phyloP scores from a whole-genome alignment of 225 moss, liverwort and hornwort species.

The Antitrichia curtipendula region DNA sequence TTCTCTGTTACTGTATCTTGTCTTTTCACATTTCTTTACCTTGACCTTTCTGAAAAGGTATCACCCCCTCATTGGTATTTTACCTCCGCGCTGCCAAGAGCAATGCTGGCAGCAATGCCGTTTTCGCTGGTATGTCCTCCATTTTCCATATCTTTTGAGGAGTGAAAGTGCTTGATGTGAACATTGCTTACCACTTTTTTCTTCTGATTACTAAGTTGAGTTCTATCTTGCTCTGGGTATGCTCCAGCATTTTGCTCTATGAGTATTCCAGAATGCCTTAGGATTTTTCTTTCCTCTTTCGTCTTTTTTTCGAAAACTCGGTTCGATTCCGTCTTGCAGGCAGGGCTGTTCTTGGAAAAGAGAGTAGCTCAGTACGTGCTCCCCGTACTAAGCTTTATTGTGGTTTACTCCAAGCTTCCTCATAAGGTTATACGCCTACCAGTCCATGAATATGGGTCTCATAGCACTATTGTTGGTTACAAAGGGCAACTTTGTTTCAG shows the following conservation, averaged over 20 bases:
- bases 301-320: not conserved
- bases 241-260: not conserved
- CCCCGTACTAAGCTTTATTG: constrained; percentile 65
- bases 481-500: not conserved
- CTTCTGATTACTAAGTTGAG: not conserved
- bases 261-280: not conserved
- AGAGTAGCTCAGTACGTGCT: constrained; percentile 61
- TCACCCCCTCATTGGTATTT: constrained; percentile 87
- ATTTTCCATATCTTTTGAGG: not conserved
- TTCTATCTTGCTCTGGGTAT: not conserved
- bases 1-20: not conserved
- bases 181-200: not conserved
- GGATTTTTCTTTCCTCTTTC: not conserved
- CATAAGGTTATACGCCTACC: constrained; percentile 54
- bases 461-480: not conserved
- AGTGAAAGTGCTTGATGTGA: not conserved
- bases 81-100: constrained; percentile 87
- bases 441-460: not conserved
- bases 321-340: constrained; percentile 23
- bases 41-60: constrained; percentile 36
- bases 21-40: not conserved
- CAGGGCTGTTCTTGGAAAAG: constrained; percentile 65
- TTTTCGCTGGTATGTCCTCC: constrained; percentile 48
- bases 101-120: constrained; percentile 80
- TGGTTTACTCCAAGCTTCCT: constrained; percentile 88